Evolutionary conservation across 106 monocot genomes (phyloP), one percentile per base, ranked within the genome.

Genomic region (Acorus gramineus): DNA sequence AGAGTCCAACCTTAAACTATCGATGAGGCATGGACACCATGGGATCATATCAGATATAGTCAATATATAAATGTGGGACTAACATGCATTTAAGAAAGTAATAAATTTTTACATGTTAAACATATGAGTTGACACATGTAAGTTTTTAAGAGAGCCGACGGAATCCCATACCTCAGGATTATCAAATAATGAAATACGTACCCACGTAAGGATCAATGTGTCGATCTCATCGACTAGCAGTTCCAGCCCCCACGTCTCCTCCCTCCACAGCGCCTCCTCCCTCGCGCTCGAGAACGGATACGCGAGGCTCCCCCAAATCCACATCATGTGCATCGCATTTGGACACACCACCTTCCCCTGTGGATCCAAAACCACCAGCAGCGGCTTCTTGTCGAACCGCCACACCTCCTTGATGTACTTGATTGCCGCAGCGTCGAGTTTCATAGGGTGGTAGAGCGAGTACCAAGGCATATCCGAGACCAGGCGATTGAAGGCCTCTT

Each of bases 251-350:
- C 93, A 87, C 12, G 72, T 78, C 66, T 87, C 93, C 8, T 93
- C 93, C 74, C 60, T 88, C 87, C 93, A 87, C 13, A 93, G 78
- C 8, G 85, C 80, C 50, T 87, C 85, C 73, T 93, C 92, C 71
- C 82, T 79, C 54, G 7, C 62, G 62, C 78, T 87, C 12, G 80
- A 82, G 44, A 93, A 93, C 14, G 93, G 93, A 65, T 80, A 88
- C 3, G 87, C 87, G 11, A 80, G 61, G 67, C 78, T 88, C 10
- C 93, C 87, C 93, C 93, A 93, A 14, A 93, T 93, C 85, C 78
- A 88, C 61, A 88, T 85, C 93, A 93, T 93, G 76, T 85, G 80
- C 42, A 85, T 49, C 8, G 93, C 87, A 54, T 93, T 88, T 2
- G 82, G 93, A 59, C 75, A 85, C 4, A 74, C 82, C 49, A 88